Conservation (phyloP, 2,329 filamentous ascomycete genomes). For the Sporothrix globosa region DNA sequence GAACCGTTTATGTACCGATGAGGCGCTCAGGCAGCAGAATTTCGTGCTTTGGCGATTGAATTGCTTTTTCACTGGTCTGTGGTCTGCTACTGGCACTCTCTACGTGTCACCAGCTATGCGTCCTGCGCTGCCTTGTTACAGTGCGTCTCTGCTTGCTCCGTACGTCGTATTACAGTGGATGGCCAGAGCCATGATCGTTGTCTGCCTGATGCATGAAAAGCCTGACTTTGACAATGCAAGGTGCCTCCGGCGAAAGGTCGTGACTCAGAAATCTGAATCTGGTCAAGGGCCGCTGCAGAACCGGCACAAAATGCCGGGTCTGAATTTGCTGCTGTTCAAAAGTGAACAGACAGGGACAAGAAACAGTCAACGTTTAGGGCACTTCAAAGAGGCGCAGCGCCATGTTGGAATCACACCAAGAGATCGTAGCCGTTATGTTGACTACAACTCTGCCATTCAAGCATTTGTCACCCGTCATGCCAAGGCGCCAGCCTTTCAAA, state of each 20-base stretch:
- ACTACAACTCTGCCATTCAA: background rate
- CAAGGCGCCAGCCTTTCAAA: background rate
- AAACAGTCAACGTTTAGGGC: too few relatives aligned
- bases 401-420: background rate
- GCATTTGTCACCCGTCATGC: background rate
- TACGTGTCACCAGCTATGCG: background rate
- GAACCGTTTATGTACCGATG: background rate
- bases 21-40: slow-evolving; percentile 19
- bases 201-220: too few relatives aligned
- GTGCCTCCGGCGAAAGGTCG: background rate
- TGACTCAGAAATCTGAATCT: background rate
- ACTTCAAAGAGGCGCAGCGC: background rate
- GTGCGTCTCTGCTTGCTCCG: background rate
- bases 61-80: background rate
- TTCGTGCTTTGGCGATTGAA: background rate
- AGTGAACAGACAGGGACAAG: too few relatives aligned
- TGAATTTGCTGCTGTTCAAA: background rate
- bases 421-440: background rate
- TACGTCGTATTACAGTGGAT: background rate
- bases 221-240: too few relatives aligned
- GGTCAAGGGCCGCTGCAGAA: background rate
- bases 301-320: background rate
- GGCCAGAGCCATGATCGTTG: background rate
- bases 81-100: background rate
- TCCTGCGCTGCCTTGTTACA: background rate